These are phyloP conservation scores for Vigna radiata DNA, from an alignment of 306 rosid genomes.

Conservation along the genomic window DNA sequence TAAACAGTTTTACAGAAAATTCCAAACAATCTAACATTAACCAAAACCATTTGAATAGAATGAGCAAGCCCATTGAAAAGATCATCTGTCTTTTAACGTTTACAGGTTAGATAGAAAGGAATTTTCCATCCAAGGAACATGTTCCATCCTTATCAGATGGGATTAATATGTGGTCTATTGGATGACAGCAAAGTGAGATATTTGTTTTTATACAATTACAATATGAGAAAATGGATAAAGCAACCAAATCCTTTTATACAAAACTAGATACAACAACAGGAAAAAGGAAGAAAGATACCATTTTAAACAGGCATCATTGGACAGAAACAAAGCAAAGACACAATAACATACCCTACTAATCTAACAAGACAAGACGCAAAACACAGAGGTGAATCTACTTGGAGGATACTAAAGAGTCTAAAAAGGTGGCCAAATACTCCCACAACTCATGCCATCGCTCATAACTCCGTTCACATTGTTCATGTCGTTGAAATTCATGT, in stretches of 20 bases:
- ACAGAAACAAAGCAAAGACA: slow-evolving; percentile 18
- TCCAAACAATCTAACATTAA: no score
- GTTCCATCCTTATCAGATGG: no score
- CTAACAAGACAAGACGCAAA: slow-evolving; percentile 6
- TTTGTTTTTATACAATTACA: slow-evolving; percentile 17
- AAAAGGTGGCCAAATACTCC: slow-evolving; percentile 50
- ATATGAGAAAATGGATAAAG: slow-evolving; percentile 17
- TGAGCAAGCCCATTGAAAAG: no score
- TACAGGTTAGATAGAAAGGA: no score
- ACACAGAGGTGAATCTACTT: slow-evolving; percentile 30
- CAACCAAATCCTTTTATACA: slow-evolving; percentile 44
- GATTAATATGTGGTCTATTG: not conserved
- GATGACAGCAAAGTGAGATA: slow-evolving; percentile 10
- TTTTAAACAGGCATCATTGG: slow-evolving; percentile 29
- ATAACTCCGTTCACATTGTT: slow-evolving; percentile 49
- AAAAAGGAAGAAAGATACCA: slow-evolving; percentile 17
- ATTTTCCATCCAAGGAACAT: no score
- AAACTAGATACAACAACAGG: slow-evolving; percentile 8
- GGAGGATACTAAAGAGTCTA: slow-evolving; percentile 9
- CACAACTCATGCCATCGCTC: slow-evolving; percentile 58
- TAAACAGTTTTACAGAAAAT: no score
- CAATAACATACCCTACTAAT: slow-evolving; percentile 21
- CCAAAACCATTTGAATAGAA: no score
- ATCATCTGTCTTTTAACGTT: no score
- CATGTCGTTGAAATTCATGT: slow-evolving; percentile 42